Evolutionary conservation across 2,329 filamentous ascomycete species (phyloP).

Genomic region (Colletotrichum musicola): DNA sequence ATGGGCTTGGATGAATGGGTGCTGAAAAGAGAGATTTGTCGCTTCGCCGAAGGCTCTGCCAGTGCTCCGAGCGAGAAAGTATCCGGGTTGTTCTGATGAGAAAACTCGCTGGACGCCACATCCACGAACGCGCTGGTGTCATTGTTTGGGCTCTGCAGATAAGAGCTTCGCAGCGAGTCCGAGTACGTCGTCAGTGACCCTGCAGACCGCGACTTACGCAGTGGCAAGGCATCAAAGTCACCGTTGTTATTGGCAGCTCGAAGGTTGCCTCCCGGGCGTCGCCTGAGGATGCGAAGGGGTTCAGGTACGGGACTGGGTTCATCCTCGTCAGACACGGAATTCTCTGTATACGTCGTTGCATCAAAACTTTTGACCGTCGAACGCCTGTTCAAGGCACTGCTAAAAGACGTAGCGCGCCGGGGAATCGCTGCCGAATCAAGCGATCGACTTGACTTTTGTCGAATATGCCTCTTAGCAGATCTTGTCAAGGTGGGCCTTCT

Average conservation of each 20-base stretch:
- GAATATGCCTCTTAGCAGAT: slow-evolving; percentile 50
- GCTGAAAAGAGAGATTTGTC: slow-evolving; percentile 67
- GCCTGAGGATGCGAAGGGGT: slow-evolving; percentile 74
- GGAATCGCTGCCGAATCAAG: slow-evolving; percentile 62
- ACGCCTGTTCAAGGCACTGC: slow-evolving; percentile 65
- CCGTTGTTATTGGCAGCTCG: slow-evolving; percentile 75
- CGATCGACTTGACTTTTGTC: slow-evolving; percentile 63
- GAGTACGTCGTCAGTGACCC: slow-evolving; percentile 72
- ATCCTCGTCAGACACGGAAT: slow-evolving; percentile 61
- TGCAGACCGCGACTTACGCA: slow-evolving; percentile 68
- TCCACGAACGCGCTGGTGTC: slow-evolving; percentile 59
- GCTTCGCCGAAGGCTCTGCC: slow-evolving; percentile 60
- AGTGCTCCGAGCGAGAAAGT: slow-evolving; percentile 71
- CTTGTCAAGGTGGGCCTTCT: slow-evolving; percentile 12
- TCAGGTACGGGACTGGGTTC: slow-evolving; percentile 58
- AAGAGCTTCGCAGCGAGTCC: slow-evolving; percentile 71
- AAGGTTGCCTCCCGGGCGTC: slow-evolving; percentile 81
- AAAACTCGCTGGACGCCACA: slow-evolving; percentile 58
- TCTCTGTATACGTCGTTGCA: slow-evolving; percentile 67
- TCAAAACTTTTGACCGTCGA: slow-evolving; percentile 72
- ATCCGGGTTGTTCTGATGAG: slow-evolving; percentile 52
- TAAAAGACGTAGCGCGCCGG: slow-evolving; percentile 70
- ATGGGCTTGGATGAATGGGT: slow-evolving; percentile 72
- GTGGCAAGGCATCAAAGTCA: slow-evolving; percentile 65
- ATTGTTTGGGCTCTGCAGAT: slow-evolving; percentile 56